Evolutionary conservation across 1,139 yeast species (phyloP).

Genomic region (Kodamaea arcana): DNA sequence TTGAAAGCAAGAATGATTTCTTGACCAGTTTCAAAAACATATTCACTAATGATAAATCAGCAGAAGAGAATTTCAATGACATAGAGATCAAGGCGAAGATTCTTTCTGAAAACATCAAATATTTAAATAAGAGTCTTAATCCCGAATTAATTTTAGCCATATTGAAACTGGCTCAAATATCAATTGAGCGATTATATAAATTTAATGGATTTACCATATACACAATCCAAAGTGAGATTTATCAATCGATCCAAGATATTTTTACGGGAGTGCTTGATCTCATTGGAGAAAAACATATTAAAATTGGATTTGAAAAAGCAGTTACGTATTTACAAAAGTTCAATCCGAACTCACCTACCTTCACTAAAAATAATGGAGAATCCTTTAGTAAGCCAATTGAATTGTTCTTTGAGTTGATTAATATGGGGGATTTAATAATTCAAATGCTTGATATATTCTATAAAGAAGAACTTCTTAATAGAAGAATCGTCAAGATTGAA

Average conservation of each 20-base stretch:
- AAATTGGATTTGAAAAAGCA: constrained; percentile 81
- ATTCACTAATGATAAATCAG: constrained; percentile 37
- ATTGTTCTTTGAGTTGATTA: constrained; percentile 83
- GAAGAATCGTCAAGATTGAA: constrained; percentile 61
- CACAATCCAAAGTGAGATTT: constrained; percentile 28
- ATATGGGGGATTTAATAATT: constrained; percentile 86
- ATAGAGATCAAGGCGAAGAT: constrained; percentile 44
- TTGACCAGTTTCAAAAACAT: constrained; percentile 62
- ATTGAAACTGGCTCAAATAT: constrained; percentile 35
- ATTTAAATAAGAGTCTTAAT: constrained; percentile 37
- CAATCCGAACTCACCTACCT: constrained; percentile 47
- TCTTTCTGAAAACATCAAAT: constrained; percentile 40
- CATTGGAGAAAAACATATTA: constrained; percentile 69
- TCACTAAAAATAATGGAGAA: constrained; percentile 15
- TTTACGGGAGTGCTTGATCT: constrained; percentile 63
- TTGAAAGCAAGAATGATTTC: constrained; percentile 43
- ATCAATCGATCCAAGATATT: constrained; percentile 46
- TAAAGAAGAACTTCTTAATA: constrained; percentile 71
- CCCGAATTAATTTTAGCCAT: constrained; percentile 38
- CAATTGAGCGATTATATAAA: constrained; percentile 30
- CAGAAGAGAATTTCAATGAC: constrained; percentile 30
- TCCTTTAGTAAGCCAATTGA: constrained; percentile 74
- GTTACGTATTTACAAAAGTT: constrained; percentile 64
- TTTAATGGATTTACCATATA: constrained; percentile 35
- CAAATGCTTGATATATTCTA: constrained; percentile 92